Percentiles rank a stretch among this genome's conserved stretches.
phyloP scores from a whole-genome alignment of 2,329 filamentous ascomycete genomes.

The Colletotrichum shisoi region DNA sequence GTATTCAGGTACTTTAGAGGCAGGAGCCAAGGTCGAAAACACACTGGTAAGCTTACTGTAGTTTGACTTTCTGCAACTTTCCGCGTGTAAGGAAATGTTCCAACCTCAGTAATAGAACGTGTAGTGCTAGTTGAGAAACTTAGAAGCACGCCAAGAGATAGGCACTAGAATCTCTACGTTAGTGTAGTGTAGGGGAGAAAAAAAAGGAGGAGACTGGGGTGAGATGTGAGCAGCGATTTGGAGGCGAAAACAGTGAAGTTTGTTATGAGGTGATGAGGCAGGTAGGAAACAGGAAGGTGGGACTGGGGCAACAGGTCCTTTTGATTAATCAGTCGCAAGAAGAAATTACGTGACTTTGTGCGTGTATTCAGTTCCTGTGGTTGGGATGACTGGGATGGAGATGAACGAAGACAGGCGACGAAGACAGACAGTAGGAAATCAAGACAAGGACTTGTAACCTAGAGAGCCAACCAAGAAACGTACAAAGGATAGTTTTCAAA shows the following conservation, averaged over 20 bases:
- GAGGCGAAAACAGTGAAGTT: not conserved
- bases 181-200: not conserved
- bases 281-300: not conserved
- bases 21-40: not conserved
- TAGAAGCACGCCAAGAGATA: not conserved
- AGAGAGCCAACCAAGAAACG: no score
- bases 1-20: not conserved
- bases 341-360: not conserved
- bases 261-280: not conserved
- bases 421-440: no score
- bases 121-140: not conserved
- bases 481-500: not conserved
- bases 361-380: not conserved
- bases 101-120: not conserved
- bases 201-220: not conserved
- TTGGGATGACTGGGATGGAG: no score
- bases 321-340: not conserved
- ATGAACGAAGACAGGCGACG: no score
- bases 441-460: no score
- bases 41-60: not conserved
- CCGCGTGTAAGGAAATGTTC: no score
- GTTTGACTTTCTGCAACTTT: not conserved
- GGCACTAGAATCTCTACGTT: not conserved
- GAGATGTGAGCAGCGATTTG: not conserved
- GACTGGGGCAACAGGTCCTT: not conserved